A percentile compares a stretch with the other conserved stretches of the same genome.
Evolutionary conservation across 352 stramenopile genomes (phyloP).

Genomic region (Phytopythium vexans): DNA sequence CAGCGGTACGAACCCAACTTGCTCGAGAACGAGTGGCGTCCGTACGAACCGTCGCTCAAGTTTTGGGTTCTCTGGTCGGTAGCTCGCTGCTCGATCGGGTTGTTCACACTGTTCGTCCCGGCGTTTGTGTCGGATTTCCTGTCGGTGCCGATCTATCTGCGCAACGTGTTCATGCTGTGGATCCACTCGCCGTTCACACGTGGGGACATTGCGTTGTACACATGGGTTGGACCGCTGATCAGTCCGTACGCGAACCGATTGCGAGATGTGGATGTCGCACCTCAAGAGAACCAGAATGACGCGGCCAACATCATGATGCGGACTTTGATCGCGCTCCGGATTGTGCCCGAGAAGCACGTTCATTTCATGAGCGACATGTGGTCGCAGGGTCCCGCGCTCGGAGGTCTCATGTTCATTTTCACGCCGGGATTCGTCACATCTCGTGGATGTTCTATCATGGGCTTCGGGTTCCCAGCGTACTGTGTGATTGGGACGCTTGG

Average conservation of each 20-base stretch:
- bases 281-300: slow-evolving; percentile 24
- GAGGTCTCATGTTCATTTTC: slow-evolving; percentile 80
- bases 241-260: slow-evolving; percentile 76
- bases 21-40: slow-evolving; percentile 54
- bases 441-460: slow-evolving; percentile 66
- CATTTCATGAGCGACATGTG: slow-evolving; percentile 74
- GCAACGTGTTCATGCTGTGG: slow-evolving; percentile 78
- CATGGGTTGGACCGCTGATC: slow-evolving; percentile 55
- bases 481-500: slow-evolving; percentile 74
- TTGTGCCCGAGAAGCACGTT: slow-evolving; percentile 64
- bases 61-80: slow-evolving; percentile 85
- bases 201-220: slow-evolving; percentile 72
- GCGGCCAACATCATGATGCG: slow-evolving; percentile 67
- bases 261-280: slow-evolving; percentile 26
- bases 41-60: slow-evolving; percentile 77
- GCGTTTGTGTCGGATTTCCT: slow-evolving; percentile 55
- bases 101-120: slow-evolving; percentile 68
- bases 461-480: slow-evolving; percentile 83
- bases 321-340: slow-evolving; percentile 54
- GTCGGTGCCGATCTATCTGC: slow-evolving; percentile 44
- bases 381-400: slow-evolving; percentile 75
- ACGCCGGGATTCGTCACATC: slow-evolving; percentile 81
- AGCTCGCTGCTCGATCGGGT: slow-evolving; percentile 31
- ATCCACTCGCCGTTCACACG: slow-evolving; percentile 75
- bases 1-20: slow-evolving; percentile 30